Evolutionary conservation across 2,329 filamentous ascomycete species (phyloP).

Genomic region (Aspergillus hortae): DNA sequence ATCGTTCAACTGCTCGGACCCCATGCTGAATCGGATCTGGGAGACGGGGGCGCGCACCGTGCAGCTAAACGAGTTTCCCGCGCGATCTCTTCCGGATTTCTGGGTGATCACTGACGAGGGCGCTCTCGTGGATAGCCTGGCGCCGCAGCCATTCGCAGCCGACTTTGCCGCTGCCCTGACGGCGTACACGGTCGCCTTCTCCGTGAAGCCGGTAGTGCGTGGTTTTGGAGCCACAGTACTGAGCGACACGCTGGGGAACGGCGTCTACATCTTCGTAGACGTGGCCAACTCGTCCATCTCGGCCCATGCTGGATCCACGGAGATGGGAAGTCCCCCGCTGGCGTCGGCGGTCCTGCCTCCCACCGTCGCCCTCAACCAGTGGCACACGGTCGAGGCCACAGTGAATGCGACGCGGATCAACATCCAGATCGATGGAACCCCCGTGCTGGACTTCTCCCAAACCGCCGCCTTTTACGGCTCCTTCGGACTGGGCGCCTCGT

Average conservation of each 20-base stretch:
- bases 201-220: conserved; percentile 21
- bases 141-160: conserved; percentile 8
- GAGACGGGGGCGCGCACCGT: conserved; percentile 11
- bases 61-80: conserved; percentile 13
- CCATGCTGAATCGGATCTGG: conserved; percentile 11
- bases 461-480: conserved; percentile 26
- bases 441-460: conserved; percentile 25
- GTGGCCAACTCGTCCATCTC: conserved; percentile 12
- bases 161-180: conserved; percentile 6
- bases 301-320: conserved; percentile 10
- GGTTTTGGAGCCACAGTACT: conserved; percentile 31
- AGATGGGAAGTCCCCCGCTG: conserved; percentile 1
- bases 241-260: conserved; percentile 26
- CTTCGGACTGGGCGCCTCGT: conserved; percentile 30
- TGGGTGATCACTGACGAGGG: conserved; percentile 14
- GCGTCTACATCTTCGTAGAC: conserved; percentile 28
- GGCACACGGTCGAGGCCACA: conserved; percentile 7
- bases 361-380: conserved; percentile 3
- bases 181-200: conserved; percentile 7
- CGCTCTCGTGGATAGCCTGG: conserved; percentile 11
- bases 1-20: conserved; percentile 13
- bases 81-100: conserved; percentile 8
- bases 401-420: conserved; percentile 7
- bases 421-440: conserved; percentile 3
- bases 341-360: conserved; percentile 3